Evolutionary conservation across 2,329 filamentous ascomycete genomes (phyloP), one percentile per base, ranked within the genome.

Genomic region (Hymenoscyphus occultus): DNA sequence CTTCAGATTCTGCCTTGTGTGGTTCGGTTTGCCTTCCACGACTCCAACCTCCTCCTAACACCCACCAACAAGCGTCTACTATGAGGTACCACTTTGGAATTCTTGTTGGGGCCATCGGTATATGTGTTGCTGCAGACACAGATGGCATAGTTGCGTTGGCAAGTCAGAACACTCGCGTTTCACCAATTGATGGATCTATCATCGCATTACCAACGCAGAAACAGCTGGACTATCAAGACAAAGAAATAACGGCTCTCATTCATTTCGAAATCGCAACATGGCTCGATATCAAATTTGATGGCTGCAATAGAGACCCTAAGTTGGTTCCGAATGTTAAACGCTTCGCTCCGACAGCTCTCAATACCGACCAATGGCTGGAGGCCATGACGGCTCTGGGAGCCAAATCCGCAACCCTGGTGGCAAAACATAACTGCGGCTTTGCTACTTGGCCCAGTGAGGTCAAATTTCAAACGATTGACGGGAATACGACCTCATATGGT

Each of bases 341-440:
- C 6, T 73, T 73, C 32, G 65, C 69, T 54, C 71, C 71, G 2
- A 66, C 63, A 1, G 54, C 69, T 51, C 64, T 74, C 51, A 69
- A 73, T 59, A 73, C 72, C 2, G 71, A 74, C 63, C 71, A 68
- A 57, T 75, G 73, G 73, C 71, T 75, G 70, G 71, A 75, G 35
- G 67, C 69, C 6, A 71, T 71, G 45, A 62, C 59, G 19, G 69
- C 73, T 9, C 60, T 71, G 0, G 74, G 74, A n/a, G 74, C 69
- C 10, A 70, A 70, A 45, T 74, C 74, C 59, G 74, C 74, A 16
- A 75, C 74, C 0, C 65, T 75, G 32, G 73, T 74, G 5, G 74
- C 71, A 9, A 75, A 74, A 60, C 74, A 75, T 63, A 75, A 75
- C 58, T 75, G 74, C 62, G 74, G 74, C 13, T 75, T 74, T 63